Evolutionary conservation across 2,329 filamentous ascomycete genomes (phyloP).

Genomic region (Talaromyces piceae): DNA sequence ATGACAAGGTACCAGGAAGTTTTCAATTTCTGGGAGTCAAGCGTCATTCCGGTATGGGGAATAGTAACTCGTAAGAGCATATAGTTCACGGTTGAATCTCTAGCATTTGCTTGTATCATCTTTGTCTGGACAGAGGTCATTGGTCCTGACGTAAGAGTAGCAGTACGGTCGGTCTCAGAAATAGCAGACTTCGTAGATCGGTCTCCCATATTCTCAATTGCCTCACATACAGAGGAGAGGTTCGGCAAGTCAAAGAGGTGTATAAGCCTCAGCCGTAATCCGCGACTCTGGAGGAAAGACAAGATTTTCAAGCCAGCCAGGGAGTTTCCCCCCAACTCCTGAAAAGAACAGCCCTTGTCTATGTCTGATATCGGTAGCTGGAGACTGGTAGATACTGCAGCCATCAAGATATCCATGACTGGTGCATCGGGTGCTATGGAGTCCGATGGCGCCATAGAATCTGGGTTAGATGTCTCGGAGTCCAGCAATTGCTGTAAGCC

Average conservation of each 20-base stretch:
- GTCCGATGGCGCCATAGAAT: not conserved
- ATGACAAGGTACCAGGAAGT: not conserved
- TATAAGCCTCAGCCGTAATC: not conserved
- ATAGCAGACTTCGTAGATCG: not conserved
- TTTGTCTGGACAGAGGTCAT: not conserved
- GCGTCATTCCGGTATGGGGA: not conserved
- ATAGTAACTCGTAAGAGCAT: not conserved
- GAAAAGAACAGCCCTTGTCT: not conserved
- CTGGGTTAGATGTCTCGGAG: not conserved
- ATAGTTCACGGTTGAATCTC: not conserved
- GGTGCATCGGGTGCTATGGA: not conserved
- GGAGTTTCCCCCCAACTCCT: not conserved
- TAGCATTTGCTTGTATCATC: not conserved
- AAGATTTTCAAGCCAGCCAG: not conserved
- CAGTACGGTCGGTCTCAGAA: not conserved
- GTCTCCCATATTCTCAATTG: not conserved
- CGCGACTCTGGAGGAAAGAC: not conserved
- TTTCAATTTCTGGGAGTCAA: not conserved
- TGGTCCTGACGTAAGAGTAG: not conserved
- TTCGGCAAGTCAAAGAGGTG: not conserved
- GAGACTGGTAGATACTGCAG: not conserved
- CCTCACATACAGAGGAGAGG: not conserved
- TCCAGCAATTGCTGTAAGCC: not conserved
- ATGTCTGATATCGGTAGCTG: not conserved
- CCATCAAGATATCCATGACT: not conserved